Conservation (phyloP, 176 grass and related monocot genomes). For the Phyllostachys edulis region DNA sequence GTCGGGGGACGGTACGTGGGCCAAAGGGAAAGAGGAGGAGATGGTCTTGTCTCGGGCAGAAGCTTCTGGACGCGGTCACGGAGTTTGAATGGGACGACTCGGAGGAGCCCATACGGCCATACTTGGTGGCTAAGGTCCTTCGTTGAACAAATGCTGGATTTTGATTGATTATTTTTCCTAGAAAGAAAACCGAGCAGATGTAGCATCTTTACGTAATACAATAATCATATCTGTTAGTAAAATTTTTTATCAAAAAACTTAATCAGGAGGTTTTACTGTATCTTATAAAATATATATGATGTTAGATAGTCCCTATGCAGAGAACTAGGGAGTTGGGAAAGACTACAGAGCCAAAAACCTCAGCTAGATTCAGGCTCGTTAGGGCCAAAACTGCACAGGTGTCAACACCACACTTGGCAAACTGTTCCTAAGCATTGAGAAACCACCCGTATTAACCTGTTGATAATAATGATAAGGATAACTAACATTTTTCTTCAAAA, state of each 20-base stretch:
- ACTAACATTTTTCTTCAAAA: background rate
- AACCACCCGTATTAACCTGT: background rate
- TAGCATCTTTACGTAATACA: background rate
- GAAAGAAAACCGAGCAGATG: background rate
- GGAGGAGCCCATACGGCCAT: background rate
- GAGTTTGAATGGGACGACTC: background rate
- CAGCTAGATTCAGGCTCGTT: background rate
- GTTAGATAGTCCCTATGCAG: background rate
- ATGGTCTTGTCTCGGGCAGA: background rate
- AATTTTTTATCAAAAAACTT: no score
- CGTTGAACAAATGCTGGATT: background rate
- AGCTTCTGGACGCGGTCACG: conserved; percentile 12
- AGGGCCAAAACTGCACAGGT: background rate
- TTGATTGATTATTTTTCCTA: background rate
- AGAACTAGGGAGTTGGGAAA: background rate
- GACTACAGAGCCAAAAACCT: background rate
- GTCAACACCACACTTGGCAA: background rate
- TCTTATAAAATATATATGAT: background rate
- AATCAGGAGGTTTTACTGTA: background rate
- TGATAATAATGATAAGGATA: background rate
- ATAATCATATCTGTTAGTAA: no score
- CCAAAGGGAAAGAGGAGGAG: background rate
- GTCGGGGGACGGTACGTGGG: background rate
- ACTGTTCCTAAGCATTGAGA: background rate
- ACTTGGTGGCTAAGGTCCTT: background rate